Evolutionary conservation across 257 asterid genomes (phyloP), one percentile per base, ranked within the genome.

Genomic region (Prunella vulgaris): DNA sequence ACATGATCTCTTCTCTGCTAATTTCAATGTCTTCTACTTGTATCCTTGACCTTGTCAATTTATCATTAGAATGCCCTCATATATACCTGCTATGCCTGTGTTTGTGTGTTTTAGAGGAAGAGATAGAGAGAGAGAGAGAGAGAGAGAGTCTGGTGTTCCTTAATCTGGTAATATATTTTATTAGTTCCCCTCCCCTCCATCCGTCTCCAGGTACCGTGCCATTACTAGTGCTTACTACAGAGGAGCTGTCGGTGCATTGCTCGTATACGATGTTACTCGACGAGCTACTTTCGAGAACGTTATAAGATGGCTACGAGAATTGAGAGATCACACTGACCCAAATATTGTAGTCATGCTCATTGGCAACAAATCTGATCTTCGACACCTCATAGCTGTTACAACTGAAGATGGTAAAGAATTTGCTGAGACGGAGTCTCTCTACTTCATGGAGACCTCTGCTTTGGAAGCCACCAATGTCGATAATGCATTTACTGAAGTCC

Each of bases 361-460:
- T 10, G 85, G 84, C 68, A 80, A 83, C 76, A 83, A 83, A 71
- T 76, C 88, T 0, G 85, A 83, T 72, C 84, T 82, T 46, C 76
- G 84, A 48, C 84, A 82, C 72, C 87, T 79, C 21, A 76, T 80
- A 71, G 72, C 84, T 35, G 84, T 79, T 42, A 18, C 82, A 1
- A 79, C 87, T 7, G 87, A 82, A 37, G 82, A 82, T n/a, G 87
- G 84, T 48, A 76, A 64, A 71, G 76, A 82, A 33, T 77, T 82
- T 64, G 75, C 87, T 0, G 87, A 82, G 71, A 68, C 52, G 64
- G 82, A 79, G 75, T 77, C 78, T 67, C 82, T 82, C 65, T 82
- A 71, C 79, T 82, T 79, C 82, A 82, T 82, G 84, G 87, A 82
- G 73, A 81, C 85, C 14, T 83, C 88, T 63, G 88, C 88, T 4